Evolutionary conservation across 345 rosid genomes (phyloP).

Genomic region (Cochlearia excelsa): DNA sequence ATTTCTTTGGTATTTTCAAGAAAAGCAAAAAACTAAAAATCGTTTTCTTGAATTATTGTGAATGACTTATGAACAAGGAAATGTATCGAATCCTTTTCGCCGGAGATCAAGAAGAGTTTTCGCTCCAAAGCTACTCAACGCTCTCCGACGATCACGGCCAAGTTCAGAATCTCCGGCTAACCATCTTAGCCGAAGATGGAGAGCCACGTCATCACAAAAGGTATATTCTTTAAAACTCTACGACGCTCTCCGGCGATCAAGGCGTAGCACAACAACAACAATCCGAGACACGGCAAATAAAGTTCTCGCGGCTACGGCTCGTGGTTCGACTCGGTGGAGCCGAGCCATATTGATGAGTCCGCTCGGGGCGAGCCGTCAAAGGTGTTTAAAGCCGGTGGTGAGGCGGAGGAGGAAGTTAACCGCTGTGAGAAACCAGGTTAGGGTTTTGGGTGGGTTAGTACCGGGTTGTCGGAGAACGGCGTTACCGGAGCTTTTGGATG

Average conservation of each 20-base stretch:
- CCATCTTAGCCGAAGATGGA: slow-evolving; percentile 48
- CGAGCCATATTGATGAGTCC: slow-evolving; percentile 78
- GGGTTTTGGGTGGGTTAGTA: slow-evolving; percentile 73
- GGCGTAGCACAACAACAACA: slow-evolving; percentile 36
- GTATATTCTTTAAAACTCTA: slow-evolving; percentile 72
- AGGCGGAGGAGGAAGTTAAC: slow-evolving; percentile 54
- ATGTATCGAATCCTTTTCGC: no score
- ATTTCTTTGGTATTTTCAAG: background rate
- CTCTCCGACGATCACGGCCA: background rate
- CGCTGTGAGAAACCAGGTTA: slow-evolving; percentile 58
- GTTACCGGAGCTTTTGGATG: slow-evolving; percentile 82
- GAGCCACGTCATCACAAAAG: slow-evolving; percentile 61
- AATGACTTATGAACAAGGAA: slow-evolving; percentile 14
- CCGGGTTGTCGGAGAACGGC: slow-evolving; percentile 97
- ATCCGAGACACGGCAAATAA: slow-evolving; percentile 84
- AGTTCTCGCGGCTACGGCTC: slow-evolving; percentile 78
- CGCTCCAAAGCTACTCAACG: no score
- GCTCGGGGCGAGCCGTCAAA: slow-evolving; percentile 57
- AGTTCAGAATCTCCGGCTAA: slow-evolving; percentile 15
- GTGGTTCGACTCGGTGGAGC: slow-evolving; percentile 88
- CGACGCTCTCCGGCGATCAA: slow-evolving; percentile 59
- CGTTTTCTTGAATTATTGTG: slow-evolving; percentile 6
- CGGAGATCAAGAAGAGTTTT: no score
- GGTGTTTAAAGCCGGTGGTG: slow-evolving; percentile 38
- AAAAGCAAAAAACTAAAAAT: slow-evolving; percentile 13